A percentile compares a stretch with the other conserved stretches of the same genome.
These are phyloP conservation scores for Metschnikowia henanensis DNA, from an alignment of 805 yeast genomes.

Conservation along the genomic window DNA sequence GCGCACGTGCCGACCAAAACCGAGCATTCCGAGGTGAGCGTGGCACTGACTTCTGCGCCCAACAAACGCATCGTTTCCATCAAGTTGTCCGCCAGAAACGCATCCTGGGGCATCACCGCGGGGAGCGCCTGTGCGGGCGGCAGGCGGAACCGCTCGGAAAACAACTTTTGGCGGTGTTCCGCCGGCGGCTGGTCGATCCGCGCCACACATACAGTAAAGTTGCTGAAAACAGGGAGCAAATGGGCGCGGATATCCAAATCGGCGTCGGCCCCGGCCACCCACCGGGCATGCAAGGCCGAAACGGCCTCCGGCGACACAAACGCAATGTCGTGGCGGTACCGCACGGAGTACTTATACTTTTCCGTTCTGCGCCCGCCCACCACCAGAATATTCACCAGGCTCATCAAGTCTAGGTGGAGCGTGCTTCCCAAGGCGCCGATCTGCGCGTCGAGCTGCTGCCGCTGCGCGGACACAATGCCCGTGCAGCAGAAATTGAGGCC, in stretches of 20 bases:
- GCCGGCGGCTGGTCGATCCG: constrained; percentile 26
- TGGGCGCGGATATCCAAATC: constrained; percentile 25
- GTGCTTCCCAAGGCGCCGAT: constrained; percentile 60
- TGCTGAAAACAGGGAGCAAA: constrained; percentile 44
- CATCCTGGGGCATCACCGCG: constrained; percentile 13
- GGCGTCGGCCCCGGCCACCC: constrained; percentile 53
- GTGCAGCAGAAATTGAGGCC: constrained; percentile 60
- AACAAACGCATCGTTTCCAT: constrained; percentile 34
- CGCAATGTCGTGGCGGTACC: constrained; percentile 53
- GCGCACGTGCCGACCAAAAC: constrained; percentile 51
- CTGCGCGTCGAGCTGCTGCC: constrained; percentile 45
- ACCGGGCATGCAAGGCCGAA: constrained; percentile 42
- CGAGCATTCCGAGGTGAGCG: constrained; percentile 45
- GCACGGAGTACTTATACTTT: constrained; percentile 52
- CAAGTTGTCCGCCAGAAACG: constrained; percentile 29
- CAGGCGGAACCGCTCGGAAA: constrained; percentile 25
- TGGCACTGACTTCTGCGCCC: constrained; percentile 54
- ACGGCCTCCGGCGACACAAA: constrained; percentile 53
- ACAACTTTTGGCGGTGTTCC: constrained; percentile 14
- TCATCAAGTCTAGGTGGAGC: constrained; percentile 56
- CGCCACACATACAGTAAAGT: constrained; percentile 47
- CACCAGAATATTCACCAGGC: constrained; percentile 57
- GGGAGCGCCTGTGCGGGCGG: constrained; percentile 16
- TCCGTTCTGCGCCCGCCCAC: constrained; percentile 60
- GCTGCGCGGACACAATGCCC: constrained; percentile 41